These are phyloP conservation scores for Pharnaceum exiguum DNA, from an alignment of 148 eudicot species.

Conservation along the genomic window DNA sequence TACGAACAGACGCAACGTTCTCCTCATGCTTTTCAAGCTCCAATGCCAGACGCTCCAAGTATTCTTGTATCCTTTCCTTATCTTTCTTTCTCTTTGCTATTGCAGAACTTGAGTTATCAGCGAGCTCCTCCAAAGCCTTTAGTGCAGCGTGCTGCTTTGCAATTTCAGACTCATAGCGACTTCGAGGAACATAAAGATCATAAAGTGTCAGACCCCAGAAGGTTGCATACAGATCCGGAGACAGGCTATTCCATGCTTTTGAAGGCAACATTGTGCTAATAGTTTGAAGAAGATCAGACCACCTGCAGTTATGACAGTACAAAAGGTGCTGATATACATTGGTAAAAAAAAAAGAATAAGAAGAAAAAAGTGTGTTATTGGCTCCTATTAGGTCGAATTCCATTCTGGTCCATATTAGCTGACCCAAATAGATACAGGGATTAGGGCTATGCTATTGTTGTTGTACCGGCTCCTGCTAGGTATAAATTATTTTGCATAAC, in stretches of 20 bases:
- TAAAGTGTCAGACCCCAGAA: slow-evolving; percentile 97
- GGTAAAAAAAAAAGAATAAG: neutral
- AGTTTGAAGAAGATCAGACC: slow-evolving; percentile 82
- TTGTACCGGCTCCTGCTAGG: no score
- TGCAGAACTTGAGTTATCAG: slow-evolving; percentile 96
- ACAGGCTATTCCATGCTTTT: slow-evolving; percentile 97
- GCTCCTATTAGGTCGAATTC: no score
- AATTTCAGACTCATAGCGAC: slow-evolving; percentile 90
- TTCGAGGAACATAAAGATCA: slow-evolving; percentile 93
- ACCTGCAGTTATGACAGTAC: slow-evolving; percentile 43
- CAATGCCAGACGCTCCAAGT: slow-evolving; percentile 69
- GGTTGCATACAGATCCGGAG: slow-evolving; percentile 92
- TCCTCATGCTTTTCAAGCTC: slow-evolving; percentile 88
- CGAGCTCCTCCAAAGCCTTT: slow-evolving; percentile 87
- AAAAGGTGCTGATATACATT: neutral
- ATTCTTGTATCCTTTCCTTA: slow-evolving; percentile 94
- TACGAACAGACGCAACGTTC: slow-evolving; percentile 81
- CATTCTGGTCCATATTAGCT: no score
- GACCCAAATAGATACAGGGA: no score
- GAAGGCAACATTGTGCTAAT: slow-evolving; percentile 81
- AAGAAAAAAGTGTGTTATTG: no score
- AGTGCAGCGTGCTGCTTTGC: slow-evolving; percentile 81
- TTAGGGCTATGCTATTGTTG: no score
- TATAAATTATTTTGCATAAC: no score
- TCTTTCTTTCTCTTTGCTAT: slow-evolving; percentile 97